phyloP scores from a whole-genome alignment of 192 early-diverging fungal genomes.

The Pilaira anomala region DNA sequence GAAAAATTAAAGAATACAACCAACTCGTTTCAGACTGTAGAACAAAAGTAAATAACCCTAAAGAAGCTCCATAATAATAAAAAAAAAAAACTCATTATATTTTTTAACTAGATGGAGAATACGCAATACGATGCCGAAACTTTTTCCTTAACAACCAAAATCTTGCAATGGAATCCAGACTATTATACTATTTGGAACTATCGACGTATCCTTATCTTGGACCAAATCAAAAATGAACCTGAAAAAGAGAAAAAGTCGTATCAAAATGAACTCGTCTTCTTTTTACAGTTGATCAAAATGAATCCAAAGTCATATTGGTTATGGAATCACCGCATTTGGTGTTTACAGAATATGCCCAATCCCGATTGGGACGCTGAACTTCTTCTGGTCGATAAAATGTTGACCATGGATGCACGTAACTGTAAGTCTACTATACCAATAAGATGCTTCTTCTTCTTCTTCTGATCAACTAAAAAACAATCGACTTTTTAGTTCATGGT shows the following conservation, averaged over 20 bases:
- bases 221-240: slow-evolving; percentile 35
- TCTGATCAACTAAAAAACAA: slow-evolving; percentile 4
- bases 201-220: slow-evolving; percentile 68
- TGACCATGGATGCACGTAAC: slow-evolving; percentile 89
- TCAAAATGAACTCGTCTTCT: slow-evolving; percentile 69
- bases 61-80: background rate
- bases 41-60: slow-evolving; percentile 24
- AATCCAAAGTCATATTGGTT: slow-evolving; percentile 98
- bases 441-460: background rate
- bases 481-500: slow-evolving; percentile 72
- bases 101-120: slow-evolving; percentile 26
- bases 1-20: slow-evolving; percentile 44
- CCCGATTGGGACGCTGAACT: slow-evolving; percentile 83
- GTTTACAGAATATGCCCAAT: slow-evolving; percentile 67
- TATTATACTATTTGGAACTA: slow-evolving; percentile 95
- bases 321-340: slow-evolving; percentile 96
- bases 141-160: slow-evolving; percentile 60
- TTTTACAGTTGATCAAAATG: slow-evolving; percentile 64
- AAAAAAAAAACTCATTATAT: background rate
- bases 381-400: slow-evolving; percentile 68
- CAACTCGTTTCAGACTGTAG: slow-evolving; percentile 31
- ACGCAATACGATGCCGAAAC: slow-evolving; percentile 47
- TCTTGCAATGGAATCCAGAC: slow-evolving; percentile 85
- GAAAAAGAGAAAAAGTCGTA: slow-evolving; percentile 27
- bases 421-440: slow-evolving; percentile 50